These are phyloP conservation scores for Terfezia boudieri DNA, from an alignment of 495 filamentous ascomycete genomes.

Conservation along the genomic window DNA sequence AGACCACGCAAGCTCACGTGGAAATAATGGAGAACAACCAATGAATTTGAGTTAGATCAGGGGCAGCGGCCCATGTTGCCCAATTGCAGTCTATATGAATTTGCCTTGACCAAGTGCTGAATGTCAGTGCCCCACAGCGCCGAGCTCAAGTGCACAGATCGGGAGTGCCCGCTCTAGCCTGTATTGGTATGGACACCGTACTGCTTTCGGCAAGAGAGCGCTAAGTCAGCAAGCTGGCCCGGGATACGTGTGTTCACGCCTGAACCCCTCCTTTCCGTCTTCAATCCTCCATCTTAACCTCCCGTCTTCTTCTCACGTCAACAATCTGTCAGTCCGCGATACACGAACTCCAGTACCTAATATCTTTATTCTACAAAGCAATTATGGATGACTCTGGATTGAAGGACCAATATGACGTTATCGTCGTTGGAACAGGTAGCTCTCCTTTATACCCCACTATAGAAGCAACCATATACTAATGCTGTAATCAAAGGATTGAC, in stretches of 20 bases:
- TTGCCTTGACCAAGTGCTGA: too few relatives aligned
- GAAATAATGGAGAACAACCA: too few relatives aligned
- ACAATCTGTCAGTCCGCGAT: not conserved
- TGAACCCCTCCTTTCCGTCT: not conserved
- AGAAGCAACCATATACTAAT: slow-evolving; percentile 3
- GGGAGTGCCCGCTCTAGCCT: too few relatives aligned
- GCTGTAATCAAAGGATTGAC: slow-evolving; percentile 49
- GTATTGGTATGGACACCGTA: too few relatives aligned
- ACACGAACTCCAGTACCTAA: not conserved
- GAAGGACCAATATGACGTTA: slow-evolving; percentile 87
- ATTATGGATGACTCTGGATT: slow-evolving; percentile 67
- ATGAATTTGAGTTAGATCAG: too few relatives aligned
- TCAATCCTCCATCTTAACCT: not conserved
- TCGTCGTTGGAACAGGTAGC: slow-evolving; percentile 87
- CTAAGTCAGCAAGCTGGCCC: not conserved
- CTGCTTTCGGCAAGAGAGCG: not conserved
- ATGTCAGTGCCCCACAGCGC: too few relatives aligned
- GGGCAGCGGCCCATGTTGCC: too few relatives aligned
- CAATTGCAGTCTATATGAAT: too few relatives aligned
- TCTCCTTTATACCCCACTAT: slow-evolving; percentile 23
- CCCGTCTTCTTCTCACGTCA: not conserved
- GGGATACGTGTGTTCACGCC: not conserved
- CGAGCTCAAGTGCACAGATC: too few relatives aligned
- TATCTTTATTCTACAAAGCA: slow-evolving; percentile 3
- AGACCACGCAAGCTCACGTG: too few relatives aligned